Percentiles rank a stretch among this genome's conserved stretches.
These are phyloP conservation scores for Nemania abortiva DNA, from an alignment of 2,329 filamentous ascomycete species.

Conservation along the genomic window DNA sequence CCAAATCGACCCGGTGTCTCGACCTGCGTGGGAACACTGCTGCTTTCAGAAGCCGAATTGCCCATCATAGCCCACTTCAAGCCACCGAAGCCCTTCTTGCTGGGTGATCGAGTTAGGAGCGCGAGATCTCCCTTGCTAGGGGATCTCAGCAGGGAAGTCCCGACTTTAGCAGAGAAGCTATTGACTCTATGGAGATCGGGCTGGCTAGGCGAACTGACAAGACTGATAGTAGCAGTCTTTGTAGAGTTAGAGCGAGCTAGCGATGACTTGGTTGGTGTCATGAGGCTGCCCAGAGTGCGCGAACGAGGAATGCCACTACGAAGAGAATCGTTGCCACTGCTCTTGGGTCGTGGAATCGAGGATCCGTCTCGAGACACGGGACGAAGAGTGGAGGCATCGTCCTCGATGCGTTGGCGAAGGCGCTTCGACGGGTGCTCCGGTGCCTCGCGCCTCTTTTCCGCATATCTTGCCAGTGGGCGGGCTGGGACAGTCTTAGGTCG, in stretches of 20 bases:
- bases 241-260: slow-evolving; percentile 70
- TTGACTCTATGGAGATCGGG: slow-evolving; percentile 55
- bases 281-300: slow-evolving; percentile 67
- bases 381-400: slow-evolving; percentile 76
- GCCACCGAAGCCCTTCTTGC: slow-evolving; percentile 47
- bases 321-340: slow-evolving; percentile 55
- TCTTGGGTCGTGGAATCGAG: slow-evolving; percentile 63
- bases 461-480: slow-evolving; percentile 43
- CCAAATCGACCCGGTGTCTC: slow-evolving; percentile 66
- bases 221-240: slow-evolving; percentile 65
- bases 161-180: slow-evolving; percentile 63
- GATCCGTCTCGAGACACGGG: slow-evolving; percentile 64
- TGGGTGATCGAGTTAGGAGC: slow-evolving; percentile 53
- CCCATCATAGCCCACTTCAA: slow-evolving; percentile 64
- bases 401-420: slow-evolving; percentile 72
- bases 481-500: slow-evolving; percentile 50
- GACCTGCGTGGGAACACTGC: slow-evolving; percentile 51
- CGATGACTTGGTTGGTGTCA: slow-evolving; percentile 84
- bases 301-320: slow-evolving; percentile 55
- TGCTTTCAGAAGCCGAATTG: slow-evolving; percentile 53
- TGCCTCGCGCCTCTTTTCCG: slow-evolving; percentile 46
- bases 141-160: slow-evolving; percentile 52
- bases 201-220: slow-evolving; percentile 68
- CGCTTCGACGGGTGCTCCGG: slow-evolving; percentile 73
- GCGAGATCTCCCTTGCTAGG: slow-evolving; percentile 56